These are phyloP conservation scores for Suillus weaverae DNA, from an alignment of 768 basidiomycete genomes.

Conservation along the genomic window DNA sequence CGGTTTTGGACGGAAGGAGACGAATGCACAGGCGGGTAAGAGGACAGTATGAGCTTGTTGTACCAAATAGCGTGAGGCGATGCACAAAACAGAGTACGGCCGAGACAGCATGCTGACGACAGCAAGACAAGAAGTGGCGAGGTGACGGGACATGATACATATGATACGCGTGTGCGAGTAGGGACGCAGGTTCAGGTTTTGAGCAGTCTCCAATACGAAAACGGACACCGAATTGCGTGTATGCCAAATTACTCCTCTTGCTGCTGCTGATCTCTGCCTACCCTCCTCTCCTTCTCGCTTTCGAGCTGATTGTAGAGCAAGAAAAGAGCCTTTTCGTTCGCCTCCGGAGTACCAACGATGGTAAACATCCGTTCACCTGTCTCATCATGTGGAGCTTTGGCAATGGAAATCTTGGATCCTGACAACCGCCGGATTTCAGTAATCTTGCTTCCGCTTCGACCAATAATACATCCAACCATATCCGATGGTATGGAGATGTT, in stretches of 20 bases:
- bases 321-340: conserved; percentile 97
- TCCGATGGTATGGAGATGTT: conserved; percentile 99
- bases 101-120: conserved; percentile 16
- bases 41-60: conserved; percentile 23
- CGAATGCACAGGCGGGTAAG: conserved; percentile 24
- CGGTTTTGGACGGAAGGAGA: conserved; percentile 19
- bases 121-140: conserved; percentile 28
- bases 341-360: conserved; percentile 93
- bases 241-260: conserved; percentile 47
- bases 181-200: conserved; percentile 13
- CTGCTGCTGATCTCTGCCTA: conserved; percentile 80
- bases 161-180: not conserved
- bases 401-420: conserved; percentile 97
- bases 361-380: conserved; percentile 99
- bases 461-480: conserved; percentile 98
- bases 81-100: conserved; percentile 10
- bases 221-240: not conserved
- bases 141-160: conserved; percentile 28
- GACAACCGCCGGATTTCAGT: conserved; percentile 98
- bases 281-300: conserved; percentile 93
- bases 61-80: conserved; percentile 13
- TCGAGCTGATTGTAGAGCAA: conserved; percentile 96
- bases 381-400: conserved; percentile 98
- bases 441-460: conserved; percentile 96
- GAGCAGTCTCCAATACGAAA: conserved; percentile 8